These are phyloP conservation scores for Daldinia sp. DNA, from an alignment of 2,329 filamentous ascomycete species.

Conservation along the genomic window DNA sequence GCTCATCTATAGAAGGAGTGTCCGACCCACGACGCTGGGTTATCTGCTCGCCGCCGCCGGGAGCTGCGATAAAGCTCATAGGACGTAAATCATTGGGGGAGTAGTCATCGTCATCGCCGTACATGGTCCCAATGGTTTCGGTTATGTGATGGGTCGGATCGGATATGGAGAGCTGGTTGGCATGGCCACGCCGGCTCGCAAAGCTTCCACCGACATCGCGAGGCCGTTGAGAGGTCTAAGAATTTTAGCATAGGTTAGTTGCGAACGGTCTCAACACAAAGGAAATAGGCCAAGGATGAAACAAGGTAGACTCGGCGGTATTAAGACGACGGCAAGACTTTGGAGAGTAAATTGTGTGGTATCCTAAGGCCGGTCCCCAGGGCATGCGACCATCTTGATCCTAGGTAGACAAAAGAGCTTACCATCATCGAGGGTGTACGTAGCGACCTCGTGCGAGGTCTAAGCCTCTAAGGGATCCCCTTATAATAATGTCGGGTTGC, in stretches of 20 bases:
- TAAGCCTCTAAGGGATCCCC: constrained; percentile 39
- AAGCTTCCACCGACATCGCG: constrained; percentile 66
- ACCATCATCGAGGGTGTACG: constrained; percentile 46
- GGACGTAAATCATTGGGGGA: constrained; percentile 64
- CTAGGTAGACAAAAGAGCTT: constrained; percentile 29
- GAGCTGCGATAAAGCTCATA: constrained; percentile 75
- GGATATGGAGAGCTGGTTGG: constrained; percentile 72
- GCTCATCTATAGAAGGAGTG: constrained; percentile 49
- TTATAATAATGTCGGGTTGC: constrained; percentile 41
- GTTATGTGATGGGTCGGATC: constrained; percentile 95
- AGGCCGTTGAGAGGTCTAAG: constrained; percentile 66
- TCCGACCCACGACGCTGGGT: constrained; percentile 46
- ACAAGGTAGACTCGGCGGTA: background rate
- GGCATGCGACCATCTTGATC: constrained; percentile 25
- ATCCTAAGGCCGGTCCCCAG: constrained; percentile 7
- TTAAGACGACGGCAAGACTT: constrained; percentile 9
- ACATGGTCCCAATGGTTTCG: constrained; percentile 90
- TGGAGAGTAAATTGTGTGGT: background rate
- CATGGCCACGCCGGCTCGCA: constrained; percentile 66
- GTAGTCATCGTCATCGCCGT: constrained; percentile 76
- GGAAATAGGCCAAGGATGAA: background rate
- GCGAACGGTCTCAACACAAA: constrained; percentile 7
- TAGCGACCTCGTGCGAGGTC: constrained; percentile 43
- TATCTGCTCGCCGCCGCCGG: constrained; percentile 62
- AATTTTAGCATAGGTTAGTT: constrained; percentile 28